Evolutionary conservation across 73 alveolate species (phyloP).

Genomic region (Tetrahymena thermophila): DNA sequence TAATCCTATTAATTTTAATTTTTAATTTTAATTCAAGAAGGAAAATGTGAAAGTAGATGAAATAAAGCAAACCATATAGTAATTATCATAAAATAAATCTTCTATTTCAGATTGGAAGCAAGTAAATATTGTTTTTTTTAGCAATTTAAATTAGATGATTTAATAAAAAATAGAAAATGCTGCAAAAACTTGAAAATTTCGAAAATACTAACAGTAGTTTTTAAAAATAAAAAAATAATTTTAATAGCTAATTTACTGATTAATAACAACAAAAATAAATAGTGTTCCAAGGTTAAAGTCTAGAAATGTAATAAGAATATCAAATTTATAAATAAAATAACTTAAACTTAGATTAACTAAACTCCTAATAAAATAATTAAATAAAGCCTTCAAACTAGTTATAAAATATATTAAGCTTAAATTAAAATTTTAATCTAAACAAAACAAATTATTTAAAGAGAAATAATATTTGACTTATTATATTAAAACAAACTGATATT

Average conservation of each 20-base stretch:
- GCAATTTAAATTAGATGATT: too few species aligned
- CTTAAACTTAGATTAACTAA: neutral
- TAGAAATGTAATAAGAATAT: neutral
- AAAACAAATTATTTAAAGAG: neutral
- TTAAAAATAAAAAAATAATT: too few species aligned
- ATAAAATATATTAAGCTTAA: neutral
- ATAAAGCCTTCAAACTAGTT: neutral
- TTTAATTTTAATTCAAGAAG: neutral
- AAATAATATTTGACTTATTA: neutral
- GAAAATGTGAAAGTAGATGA: neutral
- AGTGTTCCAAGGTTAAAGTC: neutral
- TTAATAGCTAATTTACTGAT: too few species aligned
- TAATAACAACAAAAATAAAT: too few species aligned
- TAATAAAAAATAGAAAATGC: neutral
- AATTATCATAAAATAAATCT: neutral
- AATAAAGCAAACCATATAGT: neutral
- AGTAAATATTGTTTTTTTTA: neutral
- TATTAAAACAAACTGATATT: neutral
- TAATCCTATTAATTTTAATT: too few species aligned
- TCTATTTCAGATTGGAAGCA: neutral
- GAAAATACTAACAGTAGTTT: too few species aligned
- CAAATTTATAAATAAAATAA: neutral
- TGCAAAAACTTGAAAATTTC: neutral
- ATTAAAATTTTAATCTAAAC: neutral
- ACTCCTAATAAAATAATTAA: neutral